Evolutionary conservation across 768 basidiomycete genomes (phyloP).

Genomic region (Kwoniella mangroviensis): DNA sequence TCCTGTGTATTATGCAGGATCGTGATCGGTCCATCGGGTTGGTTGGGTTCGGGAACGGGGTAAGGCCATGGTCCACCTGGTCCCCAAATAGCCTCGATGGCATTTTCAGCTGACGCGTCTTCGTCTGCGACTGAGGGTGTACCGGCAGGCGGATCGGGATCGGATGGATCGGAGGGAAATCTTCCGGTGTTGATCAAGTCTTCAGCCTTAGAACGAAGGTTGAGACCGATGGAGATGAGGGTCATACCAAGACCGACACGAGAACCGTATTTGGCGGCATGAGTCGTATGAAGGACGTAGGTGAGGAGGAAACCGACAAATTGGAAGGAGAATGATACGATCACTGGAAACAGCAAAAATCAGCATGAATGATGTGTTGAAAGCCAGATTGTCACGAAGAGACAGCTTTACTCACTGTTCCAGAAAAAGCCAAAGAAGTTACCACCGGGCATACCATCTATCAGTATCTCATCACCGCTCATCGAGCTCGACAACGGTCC

Average conservation of each 20-base stretch:
- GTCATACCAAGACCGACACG: slow-evolving; percentile 95
- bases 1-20: slow-evolving; percentile 46
- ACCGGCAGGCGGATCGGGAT: slow-evolving; percentile 29
- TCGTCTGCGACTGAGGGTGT: slow-evolving; percentile 29
- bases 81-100: slow-evolving; percentile 45
- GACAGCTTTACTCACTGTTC: slow-evolving; percentile 45
- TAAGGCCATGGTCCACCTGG: slow-evolving; percentile 47
- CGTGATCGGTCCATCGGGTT: slow-evolving; percentile 34
- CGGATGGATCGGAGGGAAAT: slow-evolving; percentile 49
- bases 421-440: slow-evolving; percentile 60
- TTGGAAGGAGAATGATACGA: slow-evolving; percentile 95
- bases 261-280: slow-evolving; percentile 91
- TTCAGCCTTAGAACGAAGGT: slow-evolving; percentile 65
- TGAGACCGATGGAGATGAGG: slow-evolving; percentile 88
- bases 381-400: not conserved
- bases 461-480: slow-evolving; percentile 70
- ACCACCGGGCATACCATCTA: slow-evolving; percentile 89
- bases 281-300: slow-evolving; percentile 79
- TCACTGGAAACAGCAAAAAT: slow-evolving; percentile 64
- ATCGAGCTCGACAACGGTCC: slow-evolving; percentile 63
- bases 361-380: not conserved
- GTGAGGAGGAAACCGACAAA: slow-evolving; percentile 82
- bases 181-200: slow-evolving; percentile 51
- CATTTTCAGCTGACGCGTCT: slow-evolving; percentile 43
- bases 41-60: slow-evolving; percentile 30